These are phyloP conservation scores for Fennellomyces sp. DNA, from an alignment of 371 early-diverging fungal species.

Conservation along the genomic window DNA sequence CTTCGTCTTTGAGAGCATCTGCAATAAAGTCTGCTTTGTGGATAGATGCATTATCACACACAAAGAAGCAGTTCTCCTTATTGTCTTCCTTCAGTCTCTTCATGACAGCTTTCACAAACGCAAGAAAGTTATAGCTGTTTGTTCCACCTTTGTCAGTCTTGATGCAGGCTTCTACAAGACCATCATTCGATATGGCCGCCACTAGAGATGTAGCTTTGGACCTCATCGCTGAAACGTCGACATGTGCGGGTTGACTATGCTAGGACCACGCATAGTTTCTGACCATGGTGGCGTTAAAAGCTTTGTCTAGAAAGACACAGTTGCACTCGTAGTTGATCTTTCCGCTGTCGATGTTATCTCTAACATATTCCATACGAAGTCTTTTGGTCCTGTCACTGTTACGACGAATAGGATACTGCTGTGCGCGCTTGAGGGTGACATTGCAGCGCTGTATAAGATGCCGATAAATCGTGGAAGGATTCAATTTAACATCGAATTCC, in stretches of 20 bases:
- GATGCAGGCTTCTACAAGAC: background rate
- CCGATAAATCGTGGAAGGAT: background rate
- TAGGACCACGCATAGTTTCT: background rate
- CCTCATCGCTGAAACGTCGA: slow-evolving; percentile 1
- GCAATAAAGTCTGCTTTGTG: slow-evolving; percentile 2
- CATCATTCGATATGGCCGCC: slow-evolving; percentile 3
- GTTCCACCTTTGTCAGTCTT: background rate
- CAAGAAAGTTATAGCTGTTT: background rate
- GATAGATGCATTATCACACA: slow-evolving; percentile 11
- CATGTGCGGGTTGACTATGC: background rate
- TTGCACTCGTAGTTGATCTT: background rate
- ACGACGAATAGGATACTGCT: background rate
- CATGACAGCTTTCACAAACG: slow-evolving; percentile 1
- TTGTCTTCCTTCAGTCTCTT: background rate
- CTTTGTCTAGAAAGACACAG: slow-evolving; percentile 11
- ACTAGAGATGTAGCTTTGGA: background rate
- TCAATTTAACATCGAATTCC: background rate
- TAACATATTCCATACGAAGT: background rate
- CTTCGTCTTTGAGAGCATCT: background rate
- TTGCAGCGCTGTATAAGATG: background rate
- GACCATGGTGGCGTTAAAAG: background rate
- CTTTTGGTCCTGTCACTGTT: background rate
- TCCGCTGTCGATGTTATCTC: background rate
- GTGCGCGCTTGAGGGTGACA: background rate
- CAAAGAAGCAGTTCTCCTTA: background rate